These are phyloP conservation scores for Didymella pinodella DNA, from an alignment of 2,329 filamentous ascomycete genomes.

Conservation along the genomic window DNA sequence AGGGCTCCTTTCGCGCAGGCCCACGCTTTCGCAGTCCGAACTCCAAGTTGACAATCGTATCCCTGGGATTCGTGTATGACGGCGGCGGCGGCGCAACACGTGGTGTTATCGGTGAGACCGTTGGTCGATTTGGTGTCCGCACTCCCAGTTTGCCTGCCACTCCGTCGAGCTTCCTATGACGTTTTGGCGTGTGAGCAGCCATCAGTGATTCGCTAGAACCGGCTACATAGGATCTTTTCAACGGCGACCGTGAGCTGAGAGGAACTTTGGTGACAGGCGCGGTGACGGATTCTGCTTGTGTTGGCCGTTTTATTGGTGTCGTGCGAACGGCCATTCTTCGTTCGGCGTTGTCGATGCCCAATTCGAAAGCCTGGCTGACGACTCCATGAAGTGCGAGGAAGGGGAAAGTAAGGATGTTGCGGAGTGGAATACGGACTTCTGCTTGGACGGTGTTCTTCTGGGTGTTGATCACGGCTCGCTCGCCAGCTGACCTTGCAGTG, in stretches of 20 bases:
- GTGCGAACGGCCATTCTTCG: too few species aligned
- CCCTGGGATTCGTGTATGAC: background rate
- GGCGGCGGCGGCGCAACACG: background rate
- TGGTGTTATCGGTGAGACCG: background rate
- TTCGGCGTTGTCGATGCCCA: background rate
- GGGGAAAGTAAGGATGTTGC: background rate
- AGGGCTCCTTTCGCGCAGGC: conserved; percentile 1
- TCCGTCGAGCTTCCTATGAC: background rate
- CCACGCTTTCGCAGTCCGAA: background rate
- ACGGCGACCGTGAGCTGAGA: background rate
- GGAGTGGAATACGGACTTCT: background rate
- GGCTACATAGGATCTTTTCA: background rate
- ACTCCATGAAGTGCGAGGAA: background rate
- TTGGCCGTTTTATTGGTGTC: background rate
- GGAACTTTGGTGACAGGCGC: background rate
- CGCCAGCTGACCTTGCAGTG: background rate
- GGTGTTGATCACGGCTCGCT: background rate
- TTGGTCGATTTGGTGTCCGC: background rate
- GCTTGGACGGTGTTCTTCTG: background rate
- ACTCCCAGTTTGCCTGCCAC: too few species aligned
- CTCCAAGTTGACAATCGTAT: background rate
- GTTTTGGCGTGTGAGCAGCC: background rate
- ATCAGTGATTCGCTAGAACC: background rate
- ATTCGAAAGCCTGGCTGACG: background rate
- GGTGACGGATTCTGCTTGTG: background rate